A percentile compares a stretch with the other conserved stretches of the same genome.
Conservation (phyloP, 495 filamentous ascomycete genomes). For the Daldinia bambusicola region DNA sequence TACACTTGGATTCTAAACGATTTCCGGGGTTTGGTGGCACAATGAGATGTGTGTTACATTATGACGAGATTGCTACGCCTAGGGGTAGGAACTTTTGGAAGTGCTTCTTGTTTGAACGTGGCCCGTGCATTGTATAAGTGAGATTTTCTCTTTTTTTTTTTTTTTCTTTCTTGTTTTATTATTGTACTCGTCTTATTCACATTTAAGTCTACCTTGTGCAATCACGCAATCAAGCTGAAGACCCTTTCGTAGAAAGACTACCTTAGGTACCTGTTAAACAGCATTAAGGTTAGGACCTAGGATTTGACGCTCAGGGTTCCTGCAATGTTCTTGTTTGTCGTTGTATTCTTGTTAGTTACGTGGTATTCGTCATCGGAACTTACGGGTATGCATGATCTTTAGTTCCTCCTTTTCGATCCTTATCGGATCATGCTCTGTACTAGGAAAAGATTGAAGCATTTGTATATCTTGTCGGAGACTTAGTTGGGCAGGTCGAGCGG, state of each 20-base stretch:
- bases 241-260: neutral
- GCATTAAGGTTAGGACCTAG: neutral
- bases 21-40: neutral
- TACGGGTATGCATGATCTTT: neutral
- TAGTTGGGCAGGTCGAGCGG: neutral
- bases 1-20: neutral
- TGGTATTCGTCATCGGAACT: no score
- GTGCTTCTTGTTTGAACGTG: neutral
- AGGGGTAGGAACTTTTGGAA: neutral
- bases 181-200: neutral
- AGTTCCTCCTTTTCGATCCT: neutral
- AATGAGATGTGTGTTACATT: neutral
- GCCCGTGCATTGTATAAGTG: neutral
- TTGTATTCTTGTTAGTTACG: neutral
- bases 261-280: neutral
- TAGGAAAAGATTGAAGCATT: constrained; percentile 1
- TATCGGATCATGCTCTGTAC: neutral
- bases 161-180: neutral
- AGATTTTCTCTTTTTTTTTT: neutral
- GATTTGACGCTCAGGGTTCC: neutral
- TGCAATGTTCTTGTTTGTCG: neutral
- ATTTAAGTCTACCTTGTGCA: neutral
- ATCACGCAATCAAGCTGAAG: neutral
- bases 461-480: constrained; percentile 1
- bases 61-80: neutral